Conservation (phyloP, 2,329 filamentous ascomycete species). For the Penicillium paneum region DNA sequence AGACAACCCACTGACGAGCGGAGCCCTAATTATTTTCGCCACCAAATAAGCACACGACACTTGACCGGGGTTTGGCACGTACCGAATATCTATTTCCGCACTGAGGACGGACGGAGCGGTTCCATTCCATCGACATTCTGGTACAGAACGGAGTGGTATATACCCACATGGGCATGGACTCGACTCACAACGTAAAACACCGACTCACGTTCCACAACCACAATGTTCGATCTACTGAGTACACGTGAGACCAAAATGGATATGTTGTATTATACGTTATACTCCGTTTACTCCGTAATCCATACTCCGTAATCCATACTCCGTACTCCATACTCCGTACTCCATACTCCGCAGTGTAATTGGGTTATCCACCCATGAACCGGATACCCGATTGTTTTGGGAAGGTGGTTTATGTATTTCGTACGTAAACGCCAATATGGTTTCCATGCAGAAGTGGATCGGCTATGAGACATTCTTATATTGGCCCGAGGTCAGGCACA, state of each 20-base stretch:
- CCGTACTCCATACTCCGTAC: too few relatives aligned
- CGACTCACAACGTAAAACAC: background rate
- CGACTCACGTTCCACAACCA: background rate
- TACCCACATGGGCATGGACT: too few relatives aligned
- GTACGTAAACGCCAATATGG: background rate
- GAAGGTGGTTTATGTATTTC: background rate
- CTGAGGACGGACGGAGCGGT: too few relatives aligned
- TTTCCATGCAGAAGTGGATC: background rate
- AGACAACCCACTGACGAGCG: background rate
- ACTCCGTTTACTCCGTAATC: too few relatives aligned
- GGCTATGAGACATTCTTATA: background rate
- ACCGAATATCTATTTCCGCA: background rate
- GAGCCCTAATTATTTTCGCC: background rate
- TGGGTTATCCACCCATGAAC: background rate
- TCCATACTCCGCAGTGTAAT: background rate
- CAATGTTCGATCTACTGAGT: background rate
- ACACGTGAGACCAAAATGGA: background rate
- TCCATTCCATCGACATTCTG: too few relatives aligned
- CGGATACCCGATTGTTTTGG: background rate
- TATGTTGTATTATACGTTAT: too few relatives aligned
- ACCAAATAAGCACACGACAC: background rate
- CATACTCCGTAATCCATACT: too few relatives aligned
- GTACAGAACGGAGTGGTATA: too few relatives aligned
- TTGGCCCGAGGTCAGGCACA: background rate
- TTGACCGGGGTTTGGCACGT: background rate